Conservation (phyloP, 2,329 filamentous ascomycete genomes). For the Fusarium secorum region DNA sequence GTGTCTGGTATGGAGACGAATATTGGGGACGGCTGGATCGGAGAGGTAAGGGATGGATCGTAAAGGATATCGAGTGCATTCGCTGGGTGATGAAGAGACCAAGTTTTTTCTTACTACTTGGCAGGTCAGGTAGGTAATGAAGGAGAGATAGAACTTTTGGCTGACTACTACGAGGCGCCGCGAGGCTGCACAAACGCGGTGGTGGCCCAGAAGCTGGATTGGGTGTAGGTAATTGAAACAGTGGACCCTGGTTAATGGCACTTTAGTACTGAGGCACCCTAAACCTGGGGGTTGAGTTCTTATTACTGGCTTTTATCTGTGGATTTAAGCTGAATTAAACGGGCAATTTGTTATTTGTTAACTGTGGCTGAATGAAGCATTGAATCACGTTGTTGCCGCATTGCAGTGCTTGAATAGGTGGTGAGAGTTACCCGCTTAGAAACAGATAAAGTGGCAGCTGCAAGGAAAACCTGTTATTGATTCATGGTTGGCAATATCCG, state of each 20-base stretch:
- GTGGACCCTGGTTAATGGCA: constrained; percentile 1
- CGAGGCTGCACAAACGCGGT: constrained; percentile 37
- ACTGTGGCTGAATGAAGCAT: not conserved
- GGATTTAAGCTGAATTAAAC: not conserved
- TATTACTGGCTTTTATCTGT: not conserved
- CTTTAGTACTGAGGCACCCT: not conserved
- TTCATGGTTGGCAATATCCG: not conserved
- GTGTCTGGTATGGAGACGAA: constrained; percentile 26
- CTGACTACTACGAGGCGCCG: constrained; percentile 26
- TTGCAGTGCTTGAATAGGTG: not conserved
- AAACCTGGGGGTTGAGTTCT: not conserved
- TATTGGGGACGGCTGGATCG: constrained; percentile 12
- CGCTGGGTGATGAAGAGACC: constrained; percentile 17
- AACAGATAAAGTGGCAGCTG: not conserved
- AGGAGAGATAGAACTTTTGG: constrained; percentile 13
- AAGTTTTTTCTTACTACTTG: not conserved
- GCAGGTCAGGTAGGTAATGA: not conserved
- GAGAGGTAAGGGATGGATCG: constrained; percentile 17
- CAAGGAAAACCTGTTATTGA: not conserved
- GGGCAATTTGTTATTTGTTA: not conserved
- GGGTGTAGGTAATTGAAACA: not conserved
- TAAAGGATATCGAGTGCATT: constrained; percentile 20
- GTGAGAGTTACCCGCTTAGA: not conserved
- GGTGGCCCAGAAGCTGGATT: constrained; percentile 19
- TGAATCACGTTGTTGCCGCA: not conserved